Conservation (phyloP, 495 filamentous ascomycete species). For the Sporormia fimetaria region DNA sequence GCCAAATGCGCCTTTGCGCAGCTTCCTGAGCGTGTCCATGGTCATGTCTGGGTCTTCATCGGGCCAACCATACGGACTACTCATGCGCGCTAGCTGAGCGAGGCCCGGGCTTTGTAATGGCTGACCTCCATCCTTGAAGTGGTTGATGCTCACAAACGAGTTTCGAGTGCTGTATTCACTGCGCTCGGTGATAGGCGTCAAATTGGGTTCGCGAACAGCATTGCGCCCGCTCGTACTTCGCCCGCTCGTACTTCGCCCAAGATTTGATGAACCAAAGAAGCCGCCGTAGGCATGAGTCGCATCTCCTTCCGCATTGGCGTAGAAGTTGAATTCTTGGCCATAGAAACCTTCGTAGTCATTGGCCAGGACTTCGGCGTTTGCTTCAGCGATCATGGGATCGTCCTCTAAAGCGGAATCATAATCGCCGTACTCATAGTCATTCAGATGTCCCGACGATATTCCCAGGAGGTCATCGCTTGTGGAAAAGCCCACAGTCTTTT, state of each 20-base stretch:
- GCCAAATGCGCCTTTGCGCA: conserved; percentile 67
- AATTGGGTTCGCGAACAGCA: conserved; percentile 70
- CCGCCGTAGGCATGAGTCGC: conserved; percentile 65
- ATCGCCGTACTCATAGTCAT: conserved; percentile 37
- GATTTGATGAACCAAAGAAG: conserved; percentile 69
- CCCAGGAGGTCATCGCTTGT: conserved; percentile 30
- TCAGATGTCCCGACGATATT: conserved; percentile 28
- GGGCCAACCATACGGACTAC: conserved; percentile 39
- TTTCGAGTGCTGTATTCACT: conserved; percentile 94
- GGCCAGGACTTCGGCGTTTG: conserved; percentile 86
- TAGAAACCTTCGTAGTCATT: conserved; percentile 90
- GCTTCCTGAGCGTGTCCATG: conserved; percentile 56
- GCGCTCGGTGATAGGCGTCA: conserved; percentile 93
- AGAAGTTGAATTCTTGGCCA: conserved; percentile 97
- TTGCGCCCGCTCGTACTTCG: conserved; percentile 57
- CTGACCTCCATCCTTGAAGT: conserved; percentile 39
- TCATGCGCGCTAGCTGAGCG: conserved; percentile 61
- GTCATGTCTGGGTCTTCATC: conserved; percentile 56
- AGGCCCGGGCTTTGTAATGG: conserved; percentile 47
- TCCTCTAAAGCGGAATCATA: conserved; percentile 61
- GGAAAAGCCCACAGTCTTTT: conserved; percentile 25
- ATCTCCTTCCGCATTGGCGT: conserved; percentile 43
- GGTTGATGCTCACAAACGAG: conserved; percentile 61
- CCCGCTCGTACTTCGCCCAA: conserved; percentile 55
- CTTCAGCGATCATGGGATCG: conserved; percentile 83